Conservation (phyloP, 768 basidiomycete genomes). For the Trametes villosa region DNA sequence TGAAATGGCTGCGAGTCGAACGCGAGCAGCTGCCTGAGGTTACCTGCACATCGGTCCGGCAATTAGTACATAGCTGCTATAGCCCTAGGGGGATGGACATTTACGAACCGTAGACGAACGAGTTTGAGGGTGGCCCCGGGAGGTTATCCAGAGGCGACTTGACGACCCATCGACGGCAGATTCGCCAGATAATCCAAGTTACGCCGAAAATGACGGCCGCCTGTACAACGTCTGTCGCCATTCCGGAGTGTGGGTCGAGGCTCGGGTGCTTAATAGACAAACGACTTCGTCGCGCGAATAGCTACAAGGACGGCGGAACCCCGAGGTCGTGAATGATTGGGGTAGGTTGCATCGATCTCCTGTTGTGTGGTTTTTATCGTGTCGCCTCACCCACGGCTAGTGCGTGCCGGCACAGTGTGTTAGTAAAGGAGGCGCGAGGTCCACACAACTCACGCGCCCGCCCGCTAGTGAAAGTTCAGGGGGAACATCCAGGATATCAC, state of each 20-base stretch:
- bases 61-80: neutral
- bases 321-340: too few relatives aligned
- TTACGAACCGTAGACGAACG: conserved; percentile 21
- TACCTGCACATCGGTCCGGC: conserved; percentile 4
- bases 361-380: too few relatives aligned
- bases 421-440: too few relatives aligned
- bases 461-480: too few relatives aligned
- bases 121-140: conserved; percentile 18
- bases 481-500: too few relatives aligned
- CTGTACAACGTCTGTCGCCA: neutral
- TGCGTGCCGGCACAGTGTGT: too few relatives aligned
- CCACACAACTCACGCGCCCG: too few relatives aligned
- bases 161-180: neutral
- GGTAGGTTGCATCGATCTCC: too few relatives aligned
- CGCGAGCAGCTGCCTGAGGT: conserved; percentile 12
- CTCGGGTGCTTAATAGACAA: neutral
- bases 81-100: neutral
- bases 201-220: neutral
- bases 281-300: too few relatives aligned
- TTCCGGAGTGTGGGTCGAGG: neutral
- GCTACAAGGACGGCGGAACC: too few relatives aligned
- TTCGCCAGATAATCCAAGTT: conserved; percentile 1
- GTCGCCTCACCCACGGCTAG: too few relatives aligned
- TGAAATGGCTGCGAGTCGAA: conserved; percentile 15
- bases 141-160: conserved; percentile 24